phyloP scores from a whole-genome alignment of 169 alveolate genomes.

The Theileria orientalis region DNA sequence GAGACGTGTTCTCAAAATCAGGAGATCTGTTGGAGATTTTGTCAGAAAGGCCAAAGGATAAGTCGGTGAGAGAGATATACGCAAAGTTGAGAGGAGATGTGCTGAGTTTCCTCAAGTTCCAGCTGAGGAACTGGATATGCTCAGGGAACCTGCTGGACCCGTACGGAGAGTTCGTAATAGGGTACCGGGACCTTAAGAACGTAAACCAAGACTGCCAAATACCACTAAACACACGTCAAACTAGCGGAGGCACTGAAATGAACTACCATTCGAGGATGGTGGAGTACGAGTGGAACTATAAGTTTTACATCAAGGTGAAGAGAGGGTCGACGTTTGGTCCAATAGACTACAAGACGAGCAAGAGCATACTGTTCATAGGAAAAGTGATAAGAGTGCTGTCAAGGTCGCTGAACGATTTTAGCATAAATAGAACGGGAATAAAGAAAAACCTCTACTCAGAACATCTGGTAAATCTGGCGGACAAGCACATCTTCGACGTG shows the following conservation, averaged over 20 bases:
- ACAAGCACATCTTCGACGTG: constrained; percentile 14
- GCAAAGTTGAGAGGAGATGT: constrained; percentile 36
- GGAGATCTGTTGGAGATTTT: background rate
- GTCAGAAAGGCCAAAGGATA: background rate
- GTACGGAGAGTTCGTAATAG: constrained; percentile 67
- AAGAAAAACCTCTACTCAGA: constrained; percentile 2
- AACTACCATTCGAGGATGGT: constrained; percentile 55
- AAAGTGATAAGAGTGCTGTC: constrained; percentile 70
- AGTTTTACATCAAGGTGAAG: constrained; percentile 56
- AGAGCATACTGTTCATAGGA: constrained; percentile 66
- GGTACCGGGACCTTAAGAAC: constrained; percentile 42
- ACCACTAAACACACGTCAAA: constrained; percentile 16
- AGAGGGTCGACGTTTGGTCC: constrained; percentile 10
- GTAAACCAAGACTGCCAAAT: too few relatives aligned
- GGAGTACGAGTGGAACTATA: constrained; percentile 73
- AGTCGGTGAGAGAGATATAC: constrained; percentile 5
- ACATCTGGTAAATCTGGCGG: background rate
- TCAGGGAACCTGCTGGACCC: constrained; percentile 71
- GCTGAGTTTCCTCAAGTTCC: constrained; percentile 53
- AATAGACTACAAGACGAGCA: constrained; percentile 5
- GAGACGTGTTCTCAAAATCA: background rate
- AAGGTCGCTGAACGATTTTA: background rate
- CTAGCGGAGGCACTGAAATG: constrained; percentile 57
- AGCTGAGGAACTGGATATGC: constrained; percentile 65
- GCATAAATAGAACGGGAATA: background rate